A percentile compares a stretch with the other conserved stretches of the same genome.
These are phyloP conservation scores for Boechera retrofracta DNA, from an alignment of 345 rosid species.

Conservation along the genomic window DNA sequence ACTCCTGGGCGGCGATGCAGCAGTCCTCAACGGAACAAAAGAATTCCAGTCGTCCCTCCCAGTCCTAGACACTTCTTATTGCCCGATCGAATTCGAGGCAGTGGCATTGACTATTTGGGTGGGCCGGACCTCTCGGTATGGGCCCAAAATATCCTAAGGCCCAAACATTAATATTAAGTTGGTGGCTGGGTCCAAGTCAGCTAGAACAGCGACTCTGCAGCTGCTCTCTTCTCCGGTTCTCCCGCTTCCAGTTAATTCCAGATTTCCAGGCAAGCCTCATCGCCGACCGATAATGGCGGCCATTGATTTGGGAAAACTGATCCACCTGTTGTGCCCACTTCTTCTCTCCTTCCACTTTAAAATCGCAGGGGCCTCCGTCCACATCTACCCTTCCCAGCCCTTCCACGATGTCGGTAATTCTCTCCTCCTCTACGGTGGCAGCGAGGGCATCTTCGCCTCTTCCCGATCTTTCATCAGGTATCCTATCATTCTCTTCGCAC, in stretches of 20 bases:
- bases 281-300: slow-evolving; percentile 53
- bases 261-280: slow-evolving; percentile 4
- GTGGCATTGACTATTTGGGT: slow-evolving; percentile 41
- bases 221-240: slow-evolving; percentile 10
- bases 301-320: slow-evolving; percentile 26
- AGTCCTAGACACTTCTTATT: not conserved
- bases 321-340: slow-evolving; percentile 25
- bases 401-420: slow-evolving; percentile 87
- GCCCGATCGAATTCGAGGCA: slow-evolving; percentile 23
- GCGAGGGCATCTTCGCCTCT: slow-evolving; percentile 81
- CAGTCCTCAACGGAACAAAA: slow-evolving; percentile 26
- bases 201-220: slow-evolving; percentile 33
- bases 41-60: slow-evolving; percentile 19
- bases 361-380: slow-evolving; percentile 62
- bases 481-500: slow-evolving; percentile 9
- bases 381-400: slow-evolving; percentile 63
- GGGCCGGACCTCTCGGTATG: not conserved
- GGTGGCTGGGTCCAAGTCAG: slow-evolving; percentile 27
- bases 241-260: not conserved
- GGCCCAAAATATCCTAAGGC: slow-evolving; percentile 17
- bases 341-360: slow-evolving; percentile 36
- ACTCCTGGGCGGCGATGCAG: slow-evolving; percentile 36
- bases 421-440: slow-evolving; percentile 91
- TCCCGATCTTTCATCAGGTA: slow-evolving; percentile 68
- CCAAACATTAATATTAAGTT: slow-evolving; percentile 10